Base-by-base conservation (phyloP, 108 stramenopile species). In the Ochromonas danica region DNA sequence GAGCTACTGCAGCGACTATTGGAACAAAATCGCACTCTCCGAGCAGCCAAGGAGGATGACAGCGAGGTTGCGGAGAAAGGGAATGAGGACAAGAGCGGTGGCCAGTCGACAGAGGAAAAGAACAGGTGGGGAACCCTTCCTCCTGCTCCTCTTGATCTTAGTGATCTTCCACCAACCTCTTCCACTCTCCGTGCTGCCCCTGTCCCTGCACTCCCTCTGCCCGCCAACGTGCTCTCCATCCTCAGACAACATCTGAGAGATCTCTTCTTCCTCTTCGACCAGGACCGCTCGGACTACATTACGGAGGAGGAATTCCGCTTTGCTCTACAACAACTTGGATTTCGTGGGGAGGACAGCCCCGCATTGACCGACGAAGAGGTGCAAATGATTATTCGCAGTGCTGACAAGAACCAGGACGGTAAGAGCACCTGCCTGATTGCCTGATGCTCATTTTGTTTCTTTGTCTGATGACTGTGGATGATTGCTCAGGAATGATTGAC, bases 121-220 rank as follows among this genome's bases (percentile, higher is more conserved):
- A 22, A 60, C 57, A 25, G 25, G 25, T 22, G 22, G 36, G 63
- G 35, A 14, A 14, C 2, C 39, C 63, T 25, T 25, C 57, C 25
- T 60, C 57, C 57, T 60, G 57, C 57, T 25, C 57, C 57, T 60
- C 57, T 22, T 25, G 57, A 25, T 22, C 25, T 60, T 25, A 25
- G 25, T 60, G 57, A 60, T 25, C 25, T 25, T 22, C 25, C 25
- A 22, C 39, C 14, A 38, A 10, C 63, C 6, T 38, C 14, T 67
- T 38, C 63, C 63, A 38, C 63, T 38, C 63, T 67, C 63, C 63
- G 36, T 67, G 36, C 63, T 38, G 35, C 63, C 63, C 63, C 39
- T 14, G 36, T 14, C 39, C 63, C 63, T 14, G 35, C 63, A 35
- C 63, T 67, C 63, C 65, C 65, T 67, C 65, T n/a, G n/a, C n/a